These are phyloP conservation scores for Penicillium janthinellum DNA, from an alignment of 2,329 filamentous ascomycete species.

Conservation along the genomic window DNA sequence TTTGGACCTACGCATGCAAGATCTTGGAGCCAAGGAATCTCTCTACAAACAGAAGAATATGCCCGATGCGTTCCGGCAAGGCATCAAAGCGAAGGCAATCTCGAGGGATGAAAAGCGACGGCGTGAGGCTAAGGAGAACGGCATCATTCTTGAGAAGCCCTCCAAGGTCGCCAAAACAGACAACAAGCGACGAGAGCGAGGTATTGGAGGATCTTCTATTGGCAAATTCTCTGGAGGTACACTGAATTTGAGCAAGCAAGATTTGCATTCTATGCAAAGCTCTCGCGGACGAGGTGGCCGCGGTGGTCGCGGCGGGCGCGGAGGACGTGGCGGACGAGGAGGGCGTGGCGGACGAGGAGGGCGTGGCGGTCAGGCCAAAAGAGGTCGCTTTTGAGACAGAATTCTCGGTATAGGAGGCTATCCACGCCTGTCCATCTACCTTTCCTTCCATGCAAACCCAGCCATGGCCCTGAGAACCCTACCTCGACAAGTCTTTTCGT, in stretches of 20 bases:
- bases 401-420: background rate
- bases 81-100: slow-evolving; percentile 71
- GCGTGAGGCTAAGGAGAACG: slow-evolving; percentile 82
- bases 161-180: slow-evolving; percentile 38
- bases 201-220: slow-evolving; percentile 74
- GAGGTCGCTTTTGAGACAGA: slow-evolving; percentile 6
- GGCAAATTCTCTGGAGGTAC: slow-evolving; percentile 80
- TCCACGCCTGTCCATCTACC: background rate
- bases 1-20: slow-evolving; percentile 78
- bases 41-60: slow-evolving; percentile 80
- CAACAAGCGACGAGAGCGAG: slow-evolving; percentile 55
- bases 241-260: slow-evolving; percentile 74
- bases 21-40: slow-evolving; percentile 75
- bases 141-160: slow-evolving; percentile 77
- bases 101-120: slow-evolving; percentile 70
- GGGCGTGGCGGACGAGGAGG: slow-evolving; percentile 1
- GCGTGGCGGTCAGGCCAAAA: background rate
- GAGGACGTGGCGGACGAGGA: background rate
- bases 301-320: slow-evolving; percentile 18
- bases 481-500: too few relatives aligned
- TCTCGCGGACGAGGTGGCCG: slow-evolving; percentile 16
- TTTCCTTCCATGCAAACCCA: background rate
- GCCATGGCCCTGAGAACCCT: background rate
- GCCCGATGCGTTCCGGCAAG: slow-evolving; percentile 83
- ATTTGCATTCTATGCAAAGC: slow-evolving; percentile 54